These are phyloP conservation scores for Sechiopsis laciniata DNA, from an alignment of 306 rosid species.

Conservation along the genomic window DNA sequence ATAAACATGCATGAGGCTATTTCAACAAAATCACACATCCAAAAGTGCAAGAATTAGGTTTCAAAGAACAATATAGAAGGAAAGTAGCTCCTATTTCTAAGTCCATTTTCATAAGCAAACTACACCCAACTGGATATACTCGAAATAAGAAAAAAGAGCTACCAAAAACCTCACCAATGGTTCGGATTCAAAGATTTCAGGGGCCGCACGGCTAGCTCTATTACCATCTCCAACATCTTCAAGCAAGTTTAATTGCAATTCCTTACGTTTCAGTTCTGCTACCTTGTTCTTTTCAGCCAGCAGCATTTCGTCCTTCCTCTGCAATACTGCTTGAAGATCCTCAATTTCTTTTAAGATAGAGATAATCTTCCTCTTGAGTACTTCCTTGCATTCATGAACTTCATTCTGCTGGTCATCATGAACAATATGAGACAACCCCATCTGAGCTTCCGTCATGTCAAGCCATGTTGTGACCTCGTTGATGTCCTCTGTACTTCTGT, in stretches of 20 bases:
- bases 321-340: conserved; percentile 47
- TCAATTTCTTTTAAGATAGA: conserved; percentile 55
- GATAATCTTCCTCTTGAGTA: conserved; percentile 54
- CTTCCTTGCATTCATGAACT: conserved; percentile 54
- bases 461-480: conserved; percentile 68
- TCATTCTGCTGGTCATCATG: conserved; percentile 43
- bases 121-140: conserved; percentile 1
- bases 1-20: background rate
- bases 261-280: conserved; percentile 51
- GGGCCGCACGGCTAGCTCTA: conserved; percentile 40
- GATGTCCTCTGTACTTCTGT: conserved; percentile 52
- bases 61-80: background rate
- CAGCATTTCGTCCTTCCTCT: conserved; percentile 62
- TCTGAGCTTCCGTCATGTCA: conserved; percentile 44
- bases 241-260: conserved; percentile 17
- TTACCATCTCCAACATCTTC: conserved; percentile 45
- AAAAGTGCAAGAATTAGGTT: background rate
- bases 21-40: background rate
- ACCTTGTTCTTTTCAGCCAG: conserved; percentile 69
- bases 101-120: background rate
- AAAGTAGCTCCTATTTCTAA: background rate
- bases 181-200: conserved; percentile 77
- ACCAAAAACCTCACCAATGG: conserved; percentile 61
- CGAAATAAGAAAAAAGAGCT: conserved; percentile 19
- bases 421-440: conserved; percentile 43